Evolutionary conservation across 1,284 basidiomycete genomes (phyloP).

Genomic region (Naganishia cerealis): DNA sequence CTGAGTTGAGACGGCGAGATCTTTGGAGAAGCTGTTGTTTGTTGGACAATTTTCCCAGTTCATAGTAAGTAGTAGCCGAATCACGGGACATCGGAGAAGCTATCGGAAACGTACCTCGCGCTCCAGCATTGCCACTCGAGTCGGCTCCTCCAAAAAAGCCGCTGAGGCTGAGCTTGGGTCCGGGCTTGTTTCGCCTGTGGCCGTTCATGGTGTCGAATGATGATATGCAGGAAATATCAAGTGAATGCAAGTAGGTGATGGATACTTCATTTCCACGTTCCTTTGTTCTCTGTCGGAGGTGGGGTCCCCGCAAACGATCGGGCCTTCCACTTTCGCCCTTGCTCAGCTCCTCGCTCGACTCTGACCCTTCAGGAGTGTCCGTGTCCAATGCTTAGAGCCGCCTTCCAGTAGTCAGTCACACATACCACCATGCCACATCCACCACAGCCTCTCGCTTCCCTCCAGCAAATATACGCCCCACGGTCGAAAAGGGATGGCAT

Average conservation of each 20-base stretch:
- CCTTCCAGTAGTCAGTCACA: background rate
- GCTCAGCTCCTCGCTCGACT: background rate
- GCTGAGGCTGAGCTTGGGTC: constrained; percentile 7
- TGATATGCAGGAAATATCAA: background rate
- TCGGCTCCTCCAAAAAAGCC: background rate
- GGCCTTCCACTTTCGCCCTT: background rate
- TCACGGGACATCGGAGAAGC: background rate
- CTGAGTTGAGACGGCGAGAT: constrained; percentile 8
- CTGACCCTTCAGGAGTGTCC: background rate
- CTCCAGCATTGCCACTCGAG: background rate
- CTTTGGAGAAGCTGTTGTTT: background rate
- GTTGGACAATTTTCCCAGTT: background rate
- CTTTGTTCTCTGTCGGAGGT: background rate
- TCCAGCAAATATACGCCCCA: constrained; percentile 71
- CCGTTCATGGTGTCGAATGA: background rate
- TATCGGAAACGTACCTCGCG: background rate
- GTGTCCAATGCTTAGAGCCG: background rate
- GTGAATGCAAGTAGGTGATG: background rate
- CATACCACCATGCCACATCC: constrained; percentile 58
- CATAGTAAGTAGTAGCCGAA: background rate
- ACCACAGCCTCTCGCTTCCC: constrained; percentile 80
- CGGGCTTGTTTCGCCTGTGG: constrained; percentile 1
- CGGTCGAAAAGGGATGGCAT: constrained; percentile 82
- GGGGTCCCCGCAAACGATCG: constrained; percentile 2
- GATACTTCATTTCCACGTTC: background rate